Evolutionary conservation across 2,329 filamentous ascomycete species (phyloP).

Genomic region (Magnaporthales sp.): DNA sequence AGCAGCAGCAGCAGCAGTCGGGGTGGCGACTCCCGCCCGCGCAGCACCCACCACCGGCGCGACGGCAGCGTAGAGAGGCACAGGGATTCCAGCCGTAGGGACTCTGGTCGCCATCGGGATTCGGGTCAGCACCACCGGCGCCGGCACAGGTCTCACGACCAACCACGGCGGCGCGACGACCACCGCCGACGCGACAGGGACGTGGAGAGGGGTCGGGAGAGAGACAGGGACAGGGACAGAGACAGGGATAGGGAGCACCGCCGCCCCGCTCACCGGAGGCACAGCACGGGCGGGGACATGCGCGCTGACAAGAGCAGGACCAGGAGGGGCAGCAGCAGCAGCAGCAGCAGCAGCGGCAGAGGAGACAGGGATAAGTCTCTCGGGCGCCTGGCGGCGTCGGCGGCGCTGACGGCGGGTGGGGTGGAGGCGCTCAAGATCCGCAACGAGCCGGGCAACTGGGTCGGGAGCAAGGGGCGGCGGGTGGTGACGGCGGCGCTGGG

Average conservation of each 20-base stretch:
- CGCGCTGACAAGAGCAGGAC: background rate
- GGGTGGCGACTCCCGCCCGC: background rate
- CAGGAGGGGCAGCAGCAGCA: background rate
- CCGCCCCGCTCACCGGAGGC: background rate
- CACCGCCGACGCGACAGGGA: conserved; percentile 1
- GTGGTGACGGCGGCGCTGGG: conserved; percentile 18
- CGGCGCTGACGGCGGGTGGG: conserved; percentile 16
- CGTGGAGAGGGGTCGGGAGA: background rate
- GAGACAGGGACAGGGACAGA: background rate
- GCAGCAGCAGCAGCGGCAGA: conserved; percentile 4
- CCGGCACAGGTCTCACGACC: background rate
- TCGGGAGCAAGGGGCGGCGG: conserved; percentile 15
- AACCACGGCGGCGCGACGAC: background rate
- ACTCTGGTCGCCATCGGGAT: background rate
- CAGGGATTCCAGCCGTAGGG: background rate
- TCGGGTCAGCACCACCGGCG: background rate
- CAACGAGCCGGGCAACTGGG: conserved; percentile 13
- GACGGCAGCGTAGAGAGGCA: background rate
- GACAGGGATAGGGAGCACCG: background rate
- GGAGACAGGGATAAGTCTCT: conserved; percentile 11
- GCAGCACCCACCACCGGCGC: background rate
- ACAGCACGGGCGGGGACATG: background rate
- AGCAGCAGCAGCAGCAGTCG: background rate
- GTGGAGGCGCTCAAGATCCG: conserved; percentile 14
- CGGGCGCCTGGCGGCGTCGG: conserved; percentile 12